Base-by-base conservation (phyloP, 2,329 filamentous ascomycete species). In the Fusarium sp. region DNA sequence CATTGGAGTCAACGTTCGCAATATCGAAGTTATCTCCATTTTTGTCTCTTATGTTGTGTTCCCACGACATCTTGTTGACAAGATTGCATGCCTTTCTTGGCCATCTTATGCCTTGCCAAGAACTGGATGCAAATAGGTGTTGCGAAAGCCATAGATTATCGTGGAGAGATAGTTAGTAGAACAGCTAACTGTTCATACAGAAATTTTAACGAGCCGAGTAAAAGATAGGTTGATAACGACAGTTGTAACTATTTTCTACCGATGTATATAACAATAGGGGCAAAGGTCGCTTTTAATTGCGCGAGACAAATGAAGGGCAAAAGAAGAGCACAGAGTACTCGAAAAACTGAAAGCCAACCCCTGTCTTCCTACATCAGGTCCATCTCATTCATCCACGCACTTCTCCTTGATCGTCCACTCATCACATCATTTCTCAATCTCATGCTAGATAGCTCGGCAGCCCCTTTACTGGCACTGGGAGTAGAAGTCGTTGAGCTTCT, bases 391-490 rank as follows among this genome's bases (percentile, higher is more conserved):
- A 39, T 50, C 33, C 45, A 26, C 39, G 45, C 22, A 35, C 38
- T 51, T 64, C 57, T 20, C 51, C 42, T 22, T 31, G 33, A 51
- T 36, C 30, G 22, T 57, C 44, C 31, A 58, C 48, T 63, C 47
- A 30, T 48, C 36, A 24, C 18, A 60, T 51, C 31, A 30, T 68
- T 44, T 42, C 36, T 41, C 50, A 44, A 44, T 55, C 47, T 26
- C 24, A 47, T 26, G 35, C 36, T 39, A 50, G 53, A 30, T 24
- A 42, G 13, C 20, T 28, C 39, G 28, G 16, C 53, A 28, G 39
- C 7, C n/a, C 30, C 22, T 65, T 77, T 78, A 85, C 64, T 83
- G 63, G 72, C 84, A 85, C 74, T 86, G 83, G 22, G 61, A 81
- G 78, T 85, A 85, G 70, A 74, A 85, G 47, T 78, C 77, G 75